A percentile compares a stretch with the other conserved stretches of the same genome.
Evolutionary conservation across 805 yeast genomes (phyloP).

Genomic region (Metschnikowia lachancei): DNA sequence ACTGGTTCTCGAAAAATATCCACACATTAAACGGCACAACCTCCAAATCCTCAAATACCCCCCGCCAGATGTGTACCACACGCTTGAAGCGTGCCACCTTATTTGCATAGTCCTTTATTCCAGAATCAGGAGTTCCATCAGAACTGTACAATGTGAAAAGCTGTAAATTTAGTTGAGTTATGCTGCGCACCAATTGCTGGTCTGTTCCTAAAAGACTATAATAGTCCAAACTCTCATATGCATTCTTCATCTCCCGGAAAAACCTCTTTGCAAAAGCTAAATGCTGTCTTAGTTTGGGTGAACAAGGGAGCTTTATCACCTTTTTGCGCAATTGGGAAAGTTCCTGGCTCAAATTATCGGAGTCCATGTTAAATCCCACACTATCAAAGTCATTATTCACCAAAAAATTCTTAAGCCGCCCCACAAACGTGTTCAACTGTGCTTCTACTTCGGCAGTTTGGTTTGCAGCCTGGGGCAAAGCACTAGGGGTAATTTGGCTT

Average conservation of each 20-base stretch:
- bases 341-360: not conserved
- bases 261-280: not conserved
- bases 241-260: not conserved
- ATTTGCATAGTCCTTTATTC: not conserved
- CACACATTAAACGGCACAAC: not conserved
- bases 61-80: not conserved
- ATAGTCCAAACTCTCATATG: not conserved
- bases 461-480: not conserved
- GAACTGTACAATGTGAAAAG: not conserved
- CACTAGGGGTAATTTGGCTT: too few species aligned
- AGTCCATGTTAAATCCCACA: not conserved
- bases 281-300: not conserved
- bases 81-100: not conserved
- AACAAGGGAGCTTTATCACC: too few species aligned
- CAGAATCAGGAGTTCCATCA: not conserved
- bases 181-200: not conserved
- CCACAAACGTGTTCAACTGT: not conserved
- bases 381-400: not conserved
- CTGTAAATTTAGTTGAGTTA: slow-evolving; percentile 1
- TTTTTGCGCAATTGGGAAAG: not conserved
- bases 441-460: not conserved
- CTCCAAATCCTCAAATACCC: not conserved
- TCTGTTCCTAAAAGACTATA: not conserved
- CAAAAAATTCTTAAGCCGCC: not conserved
- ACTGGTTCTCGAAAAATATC: not conserved